phyloP scores from a whole-genome alignment of 2,329 filamentous ascomycete species.

The Fusarium stilboides region DNA sequence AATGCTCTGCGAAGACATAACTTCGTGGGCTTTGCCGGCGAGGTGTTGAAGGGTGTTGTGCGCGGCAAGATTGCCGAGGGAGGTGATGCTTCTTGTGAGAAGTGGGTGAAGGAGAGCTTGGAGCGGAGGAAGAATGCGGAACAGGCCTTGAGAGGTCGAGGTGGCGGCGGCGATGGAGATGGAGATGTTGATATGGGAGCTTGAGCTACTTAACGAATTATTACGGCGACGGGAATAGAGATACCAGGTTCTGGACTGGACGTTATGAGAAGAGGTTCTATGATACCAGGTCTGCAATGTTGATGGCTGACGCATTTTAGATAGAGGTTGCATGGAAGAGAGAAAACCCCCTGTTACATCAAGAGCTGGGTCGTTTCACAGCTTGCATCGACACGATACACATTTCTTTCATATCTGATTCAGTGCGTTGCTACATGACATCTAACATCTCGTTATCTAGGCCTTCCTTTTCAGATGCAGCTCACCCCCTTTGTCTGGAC shows the following conservation, averaged over 20 bases:
- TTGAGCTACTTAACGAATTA: slow-evolving; percentile 30
- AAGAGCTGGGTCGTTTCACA: neutral
- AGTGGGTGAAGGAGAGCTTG: slow-evolving; percentile 80
- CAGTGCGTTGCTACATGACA: slow-evolving; percentile 33
- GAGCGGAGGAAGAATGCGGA: slow-evolving; percentile 64
- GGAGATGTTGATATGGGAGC: slow-evolving; percentile 61
- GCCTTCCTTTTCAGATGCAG: neutral
- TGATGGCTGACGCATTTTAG: slow-evolving; percentile 6
- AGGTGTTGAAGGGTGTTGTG: slow-evolving; percentile 91
- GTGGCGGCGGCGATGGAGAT: slow-evolving; percentile 52
- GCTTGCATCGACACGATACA: neutral
- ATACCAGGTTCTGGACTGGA: slow-evolving; percentile 24
- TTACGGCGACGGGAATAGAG: slow-evolving; percentile 5
- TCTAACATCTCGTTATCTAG: slow-evolving; percentile 27
- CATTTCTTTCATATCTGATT: slow-evolving; percentile 22
- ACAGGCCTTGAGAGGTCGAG: slow-evolving; percentile 52
- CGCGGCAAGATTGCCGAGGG: slow-evolving; percentile 78
- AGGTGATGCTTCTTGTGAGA: slow-evolving; percentile 74
- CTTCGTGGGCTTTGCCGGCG: slow-evolving; percentile 95
- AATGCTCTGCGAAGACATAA: slow-evolving; percentile 94
- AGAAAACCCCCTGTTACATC: neutral
- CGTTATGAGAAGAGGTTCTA: slow-evolving; percentile 8
- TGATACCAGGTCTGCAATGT: slow-evolving; percentile 24
- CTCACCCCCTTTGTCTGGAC: neutral
- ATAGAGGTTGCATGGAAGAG: neutral